These are phyloP conservation scores for Dioszegia hungarica DNA, from an alignment of 768 basidiomycete genomes.

Conservation along the genomic window DNA sequence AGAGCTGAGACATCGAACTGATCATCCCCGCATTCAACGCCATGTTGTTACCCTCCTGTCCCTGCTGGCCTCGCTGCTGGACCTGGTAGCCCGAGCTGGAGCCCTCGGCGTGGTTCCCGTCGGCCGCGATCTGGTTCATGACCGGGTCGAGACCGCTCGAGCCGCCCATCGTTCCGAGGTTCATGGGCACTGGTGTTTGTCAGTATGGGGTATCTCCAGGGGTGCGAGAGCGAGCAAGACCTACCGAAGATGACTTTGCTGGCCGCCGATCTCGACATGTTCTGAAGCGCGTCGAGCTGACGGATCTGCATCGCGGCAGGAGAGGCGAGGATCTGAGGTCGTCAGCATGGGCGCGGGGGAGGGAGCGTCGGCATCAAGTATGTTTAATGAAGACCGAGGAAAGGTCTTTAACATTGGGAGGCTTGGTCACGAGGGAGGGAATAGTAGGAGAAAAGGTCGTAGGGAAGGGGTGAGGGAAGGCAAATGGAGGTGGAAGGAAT, in stretches of 20 bases:
- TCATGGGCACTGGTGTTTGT: slow-evolving; percentile 39
- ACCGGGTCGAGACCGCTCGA: slow-evolving; percentile 26
- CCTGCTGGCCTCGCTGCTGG: neutral
- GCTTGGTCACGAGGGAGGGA: too few species aligned
- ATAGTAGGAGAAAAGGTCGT: too few species aligned
- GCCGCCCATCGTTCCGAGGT: slow-evolving; percentile 40
- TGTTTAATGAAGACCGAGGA: too few species aligned
- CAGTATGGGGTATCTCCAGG: too few species aligned
- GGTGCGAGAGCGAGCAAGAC: slow-evolving; percentile 7
- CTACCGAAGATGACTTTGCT: slow-evolving; percentile 82
- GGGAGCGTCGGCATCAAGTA: too few species aligned
- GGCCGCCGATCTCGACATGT: slow-evolving; percentile 75
- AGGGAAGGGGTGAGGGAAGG: too few species aligned
- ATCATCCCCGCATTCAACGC: slow-evolving; percentile 39
- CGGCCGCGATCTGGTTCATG: slow-evolving; percentile 21
- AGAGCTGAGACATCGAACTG: slow-evolving; percentile 39
- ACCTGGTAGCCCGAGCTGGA: slow-evolving; percentile 2
- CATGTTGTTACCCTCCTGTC: neutral
- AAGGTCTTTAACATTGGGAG: too few species aligned
- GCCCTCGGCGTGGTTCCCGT: neutral
- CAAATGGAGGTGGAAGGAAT: slow-evolving; percentile 46
- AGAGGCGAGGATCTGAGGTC: slow-evolving; percentile 55
- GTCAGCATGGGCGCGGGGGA: too few species aligned
- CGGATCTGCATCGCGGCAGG: slow-evolving; percentile 98
- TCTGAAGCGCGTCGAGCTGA: slow-evolving; percentile 90